Evolutionary conservation across 257 asterid species (phyloP).

Genomic region (Dorcoceras hygrometricum): DNA sequence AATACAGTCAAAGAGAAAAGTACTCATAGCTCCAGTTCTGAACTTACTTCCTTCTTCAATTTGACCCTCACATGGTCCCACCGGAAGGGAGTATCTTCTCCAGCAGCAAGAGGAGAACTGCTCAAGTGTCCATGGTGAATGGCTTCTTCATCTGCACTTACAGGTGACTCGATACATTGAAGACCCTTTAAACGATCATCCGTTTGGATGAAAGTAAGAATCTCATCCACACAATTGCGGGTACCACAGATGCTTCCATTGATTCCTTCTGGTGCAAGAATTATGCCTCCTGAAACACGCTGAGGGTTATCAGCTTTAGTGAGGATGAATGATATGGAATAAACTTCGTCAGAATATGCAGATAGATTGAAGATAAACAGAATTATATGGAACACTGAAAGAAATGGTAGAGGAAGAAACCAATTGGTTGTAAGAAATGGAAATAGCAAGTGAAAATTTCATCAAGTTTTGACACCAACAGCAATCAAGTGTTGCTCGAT

Average conservation of each 20-base stretch:
- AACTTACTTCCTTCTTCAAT: slow-evolving; percentile 83
- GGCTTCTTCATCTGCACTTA: slow-evolving; percentile 96
- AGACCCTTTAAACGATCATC: slow-evolving; percentile 76
- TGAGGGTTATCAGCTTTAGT: slow-evolving; percentile 73
- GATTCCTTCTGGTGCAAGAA: slow-evolving; percentile 98
- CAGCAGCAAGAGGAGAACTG: slow-evolving; percentile 93
- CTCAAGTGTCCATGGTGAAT: slow-evolving; percentile 86
- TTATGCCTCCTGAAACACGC: slow-evolving; percentile 98
- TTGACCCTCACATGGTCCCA: slow-evolving; percentile 99
- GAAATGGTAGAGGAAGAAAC: neutral
- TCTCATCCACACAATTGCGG: slow-evolving; percentile 63
- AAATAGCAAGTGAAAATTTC: neutral
- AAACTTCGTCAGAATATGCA: neutral
- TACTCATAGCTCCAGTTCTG: slow-evolving; percentile 9
- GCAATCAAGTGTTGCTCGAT: neutral
- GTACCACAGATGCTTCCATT: slow-evolving; percentile 93
- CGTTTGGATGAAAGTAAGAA: slow-evolving; percentile 65
- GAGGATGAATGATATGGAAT: slow-evolving; percentile 33
- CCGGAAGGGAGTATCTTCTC: slow-evolving; percentile 96
- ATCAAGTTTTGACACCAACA: neutral
- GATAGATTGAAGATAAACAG: neutral
- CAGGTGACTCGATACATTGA: slow-evolving; percentile 84
- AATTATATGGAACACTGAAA: neutral
- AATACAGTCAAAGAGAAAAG: slow-evolving; percentile 3
- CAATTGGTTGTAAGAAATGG: too few species aligned